Base-by-base conservation (phyloP, 202 grass and related monocot genomes). In the Setaria viridis region DNA sequence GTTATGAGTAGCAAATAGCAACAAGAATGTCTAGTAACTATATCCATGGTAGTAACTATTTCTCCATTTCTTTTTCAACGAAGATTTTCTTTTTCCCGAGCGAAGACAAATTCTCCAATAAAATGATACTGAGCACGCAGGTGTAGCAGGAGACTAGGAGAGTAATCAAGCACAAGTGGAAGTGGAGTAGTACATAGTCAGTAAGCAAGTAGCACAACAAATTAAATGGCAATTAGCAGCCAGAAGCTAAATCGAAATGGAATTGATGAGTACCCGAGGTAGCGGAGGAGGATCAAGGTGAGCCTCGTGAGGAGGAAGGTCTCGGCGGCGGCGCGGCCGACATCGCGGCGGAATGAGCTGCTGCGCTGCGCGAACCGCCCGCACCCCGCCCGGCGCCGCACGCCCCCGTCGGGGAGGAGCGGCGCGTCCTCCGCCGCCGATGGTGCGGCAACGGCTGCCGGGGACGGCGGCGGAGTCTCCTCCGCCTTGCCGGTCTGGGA, bases 241-340 rank as follows among this genome's bases (percentile, higher is more conserved):
- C 6, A 63, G 60, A 46, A 65, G 54, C 65, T 35, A 35, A 62
- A 51, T 48, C 29, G 75, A 47, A 84, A 54, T 37, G 69, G 68
- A 57, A 63, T 9, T 9, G 9, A 66, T 13, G 41, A 70, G 35
- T 91, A 99, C 96, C 93, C 96, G 46, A 99, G 91, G 82, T 99
- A 99, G 68, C 96, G 93, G 76, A 99, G 96, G 29, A 99, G 91
- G 42, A 45, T 91, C 71, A 98, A 58, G 7, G 93, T 87, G 84
- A 98, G 88, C 33, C 96, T 84, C 17, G 93, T 95, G 75, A 95
- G 66, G 58, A 95, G 93, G 46, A 89, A 98, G 34, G 96, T 98
- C 88, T 98, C 95, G 17, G 87, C 90, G 62, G 95, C 96, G 25
- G 93, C 93, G 86, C 80, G 91, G 62, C 87, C 74, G 70, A 98